Conservation (phyloP, 176 grass and related monocot species). For the Zoysia japonica region DNA sequence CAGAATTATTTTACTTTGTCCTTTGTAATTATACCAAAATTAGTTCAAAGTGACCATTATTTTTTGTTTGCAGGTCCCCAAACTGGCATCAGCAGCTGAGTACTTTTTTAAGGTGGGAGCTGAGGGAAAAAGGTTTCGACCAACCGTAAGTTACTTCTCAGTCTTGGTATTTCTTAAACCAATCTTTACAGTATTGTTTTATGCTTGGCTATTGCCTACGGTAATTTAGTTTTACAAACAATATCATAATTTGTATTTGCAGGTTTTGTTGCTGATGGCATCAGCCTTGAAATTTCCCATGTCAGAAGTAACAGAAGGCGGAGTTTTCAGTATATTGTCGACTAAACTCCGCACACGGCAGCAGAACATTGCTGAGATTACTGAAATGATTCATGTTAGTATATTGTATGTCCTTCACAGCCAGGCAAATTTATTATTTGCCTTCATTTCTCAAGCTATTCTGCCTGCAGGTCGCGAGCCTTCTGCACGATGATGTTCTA, state of each 20-base stretch:
- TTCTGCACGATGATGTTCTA: slow-evolving; percentile 97
- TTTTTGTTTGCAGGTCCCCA: slow-evolving; percentile 72
- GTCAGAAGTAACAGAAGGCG: slow-evolving; percentile 48
- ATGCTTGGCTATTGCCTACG: neutral
- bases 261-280: slow-evolving; percentile 95
- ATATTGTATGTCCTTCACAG: slow-evolving; percentile 9
- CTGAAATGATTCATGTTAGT: slow-evolving; percentile 99
- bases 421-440: neutral
- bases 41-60: neutral
- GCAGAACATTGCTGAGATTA: slow-evolving; percentile 86
- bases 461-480: slow-evolving; percentile 74
- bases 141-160: slow-evolving; percentile 59
- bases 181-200: neutral
- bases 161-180: neutral
- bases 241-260: slow-evolving; percentile 16
- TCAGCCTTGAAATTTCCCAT: slow-evolving; percentile 86
- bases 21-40: neutral
- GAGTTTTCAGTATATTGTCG: slow-evolving; percentile 65
- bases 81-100: slow-evolving; percentile 89
- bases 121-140: slow-evolving; percentile 94
- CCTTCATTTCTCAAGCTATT: slow-evolving; percentile 26
- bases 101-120: slow-evolving; percentile 90
- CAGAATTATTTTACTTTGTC: neutral
- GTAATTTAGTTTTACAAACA: too few relatives aligned
- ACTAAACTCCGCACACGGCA: slow-evolving; percentile 69